Conservation (phyloP, 306 rosid species). For the Senna siamea region DNA sequence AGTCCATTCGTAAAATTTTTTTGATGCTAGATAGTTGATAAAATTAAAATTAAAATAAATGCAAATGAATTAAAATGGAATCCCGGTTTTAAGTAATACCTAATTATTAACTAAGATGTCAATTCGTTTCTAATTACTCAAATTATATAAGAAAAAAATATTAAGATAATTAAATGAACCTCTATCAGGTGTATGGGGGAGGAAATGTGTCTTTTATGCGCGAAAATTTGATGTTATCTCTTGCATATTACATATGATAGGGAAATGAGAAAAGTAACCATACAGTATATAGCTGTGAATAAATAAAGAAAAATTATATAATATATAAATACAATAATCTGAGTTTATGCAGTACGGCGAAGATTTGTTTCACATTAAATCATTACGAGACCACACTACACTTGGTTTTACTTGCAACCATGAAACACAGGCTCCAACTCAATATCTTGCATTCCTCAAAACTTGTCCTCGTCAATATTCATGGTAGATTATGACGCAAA, state of each 20-base stretch:
- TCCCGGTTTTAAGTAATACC: too few species aligned
- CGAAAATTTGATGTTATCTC: not conserved
- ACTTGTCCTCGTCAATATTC: not conserved
- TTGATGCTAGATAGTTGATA: too few species aligned
- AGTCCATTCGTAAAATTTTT: too few species aligned
- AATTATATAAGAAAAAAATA: not conserved
- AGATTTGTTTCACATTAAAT: not conserved
- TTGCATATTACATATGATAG: not conserved
- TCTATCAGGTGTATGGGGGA: not conserved
- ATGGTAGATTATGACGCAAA: not conserved
- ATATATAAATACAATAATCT: not conserved
- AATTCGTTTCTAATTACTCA: not conserved
- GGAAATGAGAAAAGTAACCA: not conserved
- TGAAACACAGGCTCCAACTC: not conserved
- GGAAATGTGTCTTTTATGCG: not conserved
- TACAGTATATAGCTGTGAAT: not conserved
- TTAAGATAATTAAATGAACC: not conserved
- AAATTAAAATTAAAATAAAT: too few species aligned
- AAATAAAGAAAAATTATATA: not conserved
- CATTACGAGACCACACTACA: too few species aligned
- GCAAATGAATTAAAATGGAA: too few species aligned
- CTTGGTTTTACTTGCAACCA: not conserved
- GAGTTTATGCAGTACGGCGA: not conserved
- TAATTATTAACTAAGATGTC: too few species aligned
- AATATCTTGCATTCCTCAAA: slow-evolving; percentile 7